A percentile compares a stretch with the other conserved stretches of the same genome.
Evolutionary conservation across 495 filamentous ascomycete species (phyloP).

Genomic region (Apodospora peruviana): DNA sequence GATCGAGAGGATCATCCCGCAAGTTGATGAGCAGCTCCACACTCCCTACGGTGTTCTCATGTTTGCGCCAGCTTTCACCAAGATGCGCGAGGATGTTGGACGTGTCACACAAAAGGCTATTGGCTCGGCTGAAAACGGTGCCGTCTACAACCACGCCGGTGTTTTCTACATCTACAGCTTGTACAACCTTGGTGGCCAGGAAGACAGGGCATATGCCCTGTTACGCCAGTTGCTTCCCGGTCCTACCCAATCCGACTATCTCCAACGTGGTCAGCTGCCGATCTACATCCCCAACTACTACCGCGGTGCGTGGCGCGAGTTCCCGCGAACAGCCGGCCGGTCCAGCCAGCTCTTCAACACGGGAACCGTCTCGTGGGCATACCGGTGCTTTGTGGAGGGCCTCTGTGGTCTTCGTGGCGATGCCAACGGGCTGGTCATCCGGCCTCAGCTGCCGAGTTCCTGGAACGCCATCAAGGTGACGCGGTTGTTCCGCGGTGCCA

Average conservation of each 20-base stretch:
- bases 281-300: slow-evolving; percentile 55
- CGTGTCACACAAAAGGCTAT: slow-evolving; percentile 54
- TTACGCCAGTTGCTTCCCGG: slow-evolving; percentile 50
- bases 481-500: slow-evolving; percentile 46
- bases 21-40: slow-evolving; percentile 44
- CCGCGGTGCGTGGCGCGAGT: slow-evolving; percentile 45
- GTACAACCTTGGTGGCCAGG: slow-evolving; percentile 43
- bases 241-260: slow-evolving; percentile 44
- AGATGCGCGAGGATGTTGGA: slow-evolving; percentile 54
- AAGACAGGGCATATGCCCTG: slow-evolving; percentile 43
- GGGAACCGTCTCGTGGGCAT: slow-evolving; percentile 50
- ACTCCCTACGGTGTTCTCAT: slow-evolving; percentile 50
- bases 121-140: slow-evolving; percentile 51
- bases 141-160: slow-evolving; percentile 53
- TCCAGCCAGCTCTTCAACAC: slow-evolving; percentile 54
- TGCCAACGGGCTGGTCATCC: slow-evolving; percentile 36
- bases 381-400: slow-evolving; percentile 49
- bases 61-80: slow-evolving; percentile 48
- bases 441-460: slow-evolving; percentile 42
- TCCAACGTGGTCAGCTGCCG: slow-evolving; percentile 49
- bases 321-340: slow-evolving; percentile 48
- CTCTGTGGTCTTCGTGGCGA: slow-evolving; percentile 49
- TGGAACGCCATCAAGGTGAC: slow-evolving; percentile 46
- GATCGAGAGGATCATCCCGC: slow-evolving; percentile 38
- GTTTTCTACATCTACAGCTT: slow-evolving; percentile 48